Evolutionary conservation across 495 filamentous ascomycete species (phyloP).

Genomic region (Amniculicola lignicola): DNA sequence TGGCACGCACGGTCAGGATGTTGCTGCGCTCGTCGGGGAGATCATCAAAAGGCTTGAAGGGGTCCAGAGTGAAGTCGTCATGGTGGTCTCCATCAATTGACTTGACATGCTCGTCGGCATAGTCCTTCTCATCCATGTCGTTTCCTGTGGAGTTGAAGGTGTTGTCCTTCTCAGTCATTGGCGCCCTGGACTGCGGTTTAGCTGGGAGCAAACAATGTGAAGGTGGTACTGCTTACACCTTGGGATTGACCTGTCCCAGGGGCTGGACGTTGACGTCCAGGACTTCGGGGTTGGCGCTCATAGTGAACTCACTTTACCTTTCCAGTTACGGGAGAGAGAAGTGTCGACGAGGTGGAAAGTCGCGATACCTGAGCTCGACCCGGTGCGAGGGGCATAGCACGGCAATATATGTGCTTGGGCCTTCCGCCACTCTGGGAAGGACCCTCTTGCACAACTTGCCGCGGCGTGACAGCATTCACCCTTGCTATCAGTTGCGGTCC

Average conservation of each 20-base stretch:
- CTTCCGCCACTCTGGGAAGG: too few relatives aligned
- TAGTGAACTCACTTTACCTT: slow-evolving; percentile 6
- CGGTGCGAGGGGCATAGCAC: too few relatives aligned
- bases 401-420: too few relatives aligned
- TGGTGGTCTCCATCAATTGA: slow-evolving; percentile 16
- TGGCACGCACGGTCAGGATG: slow-evolving; percentile 57
- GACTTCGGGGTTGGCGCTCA: slow-evolving; percentile 26
- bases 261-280: slow-evolving; percentile 20
- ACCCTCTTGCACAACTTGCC: too few relatives aligned
- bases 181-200: slow-evolving; percentile 15
- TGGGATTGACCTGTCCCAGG: slow-evolving; percentile 28
- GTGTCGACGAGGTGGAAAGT: too few relatives aligned
- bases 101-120: slow-evolving; percentile 18
- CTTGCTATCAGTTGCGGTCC: too few relatives aligned
- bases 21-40: slow-evolving; percentile 38
- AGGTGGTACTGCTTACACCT: too few relatives aligned
- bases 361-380: too few relatives aligned
- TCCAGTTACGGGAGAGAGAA: too few relatives aligned
- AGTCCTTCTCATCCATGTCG: slow-evolving; percentile 17
- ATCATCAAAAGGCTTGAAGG: slow-evolving; percentile 39
- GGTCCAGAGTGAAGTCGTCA: slow-evolving; percentile 31
- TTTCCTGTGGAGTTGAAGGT: slow-evolving; percentile 17
- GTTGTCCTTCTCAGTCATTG: slow-evolving; percentile 26
- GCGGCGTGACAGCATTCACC: too few relatives aligned
- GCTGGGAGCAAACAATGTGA: background rate